These are phyloP conservation scores for Mycena metata DNA, from an alignment of 768 basidiomycete species.

Conservation along the genomic window DNA sequence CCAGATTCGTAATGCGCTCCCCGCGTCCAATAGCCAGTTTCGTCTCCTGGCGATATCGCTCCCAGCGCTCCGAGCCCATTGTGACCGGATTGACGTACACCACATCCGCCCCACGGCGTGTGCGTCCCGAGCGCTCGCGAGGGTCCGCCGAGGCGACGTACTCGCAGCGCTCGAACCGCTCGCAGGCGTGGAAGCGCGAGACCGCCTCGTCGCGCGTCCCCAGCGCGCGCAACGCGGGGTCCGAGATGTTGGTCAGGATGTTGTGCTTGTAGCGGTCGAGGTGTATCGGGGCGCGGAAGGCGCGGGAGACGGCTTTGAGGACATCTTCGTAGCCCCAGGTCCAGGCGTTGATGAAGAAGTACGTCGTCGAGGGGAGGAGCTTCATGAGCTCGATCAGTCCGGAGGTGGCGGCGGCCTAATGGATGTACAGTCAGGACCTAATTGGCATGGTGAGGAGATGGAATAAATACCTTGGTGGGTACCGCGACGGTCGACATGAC, in stretches of 20 bases:
- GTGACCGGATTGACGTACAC: constrained; percentile 91
- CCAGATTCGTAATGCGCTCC: constrained; percentile 62
- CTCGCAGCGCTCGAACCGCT: constrained; percentile 81
- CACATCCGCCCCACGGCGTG: constrained; percentile 66
- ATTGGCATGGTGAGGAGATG: neutral
- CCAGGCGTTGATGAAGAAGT: constrained; percentile 95
- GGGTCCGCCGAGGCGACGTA: constrained; percentile 61
- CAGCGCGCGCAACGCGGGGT: constrained; percentile 72
- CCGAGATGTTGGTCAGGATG: constrained; percentile 70
- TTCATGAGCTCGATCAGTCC: constrained; percentile 80
- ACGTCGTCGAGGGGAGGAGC: constrained; percentile 71
- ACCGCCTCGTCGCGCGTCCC: constrained; percentile 69
- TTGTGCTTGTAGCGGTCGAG: constrained; percentile 89
- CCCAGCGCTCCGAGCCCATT: constrained; percentile 69
- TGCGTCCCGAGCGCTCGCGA: constrained; percentile 48
- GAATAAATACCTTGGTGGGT: constrained; percentile 68
- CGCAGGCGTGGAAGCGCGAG: constrained; percentile 95
- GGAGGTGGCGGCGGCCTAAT: constrained; percentile 74
- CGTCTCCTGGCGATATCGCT: constrained; percentile 57
- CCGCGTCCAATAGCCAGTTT: constrained; percentile 54
- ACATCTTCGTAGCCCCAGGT: constrained; percentile 98
- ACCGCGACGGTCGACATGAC: constrained; percentile 65
- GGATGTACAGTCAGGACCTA: neutral
- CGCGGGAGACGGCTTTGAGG: constrained; percentile 77
- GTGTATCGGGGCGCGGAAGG: constrained; percentile 86